phyloP scores from a whole-genome alignment of 1,284 basidiomycete species.

The Melampsora americana region DNA sequence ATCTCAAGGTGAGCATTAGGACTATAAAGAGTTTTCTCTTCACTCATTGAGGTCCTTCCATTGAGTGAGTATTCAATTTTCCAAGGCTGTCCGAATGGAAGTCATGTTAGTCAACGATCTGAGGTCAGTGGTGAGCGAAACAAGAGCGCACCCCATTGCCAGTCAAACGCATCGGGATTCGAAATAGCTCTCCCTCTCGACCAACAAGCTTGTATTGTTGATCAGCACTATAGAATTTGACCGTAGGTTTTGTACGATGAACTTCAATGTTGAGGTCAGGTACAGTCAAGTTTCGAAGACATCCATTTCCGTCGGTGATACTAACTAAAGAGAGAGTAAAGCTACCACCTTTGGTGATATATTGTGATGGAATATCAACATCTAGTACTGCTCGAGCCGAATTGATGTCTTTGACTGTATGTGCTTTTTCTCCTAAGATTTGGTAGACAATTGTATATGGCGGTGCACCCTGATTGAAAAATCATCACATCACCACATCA shows the following conservation, averaged over 20 bases:
- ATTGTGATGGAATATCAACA: constrained; percentile 35
- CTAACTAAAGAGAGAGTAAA: constrained; percentile 54
- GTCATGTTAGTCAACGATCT: background rate
- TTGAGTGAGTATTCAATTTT: constrained; percentile 23
- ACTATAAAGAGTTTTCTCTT: constrained; percentile 8
- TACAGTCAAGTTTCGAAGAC: constrained; percentile 71
- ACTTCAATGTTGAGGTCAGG: constrained; percentile 83
- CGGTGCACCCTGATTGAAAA: constrained; percentile 29
- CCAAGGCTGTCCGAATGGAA: constrained; percentile 22
- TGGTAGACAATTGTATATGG: constrained; percentile 42
- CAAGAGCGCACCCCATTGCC: constrained; percentile 69
- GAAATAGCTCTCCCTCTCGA: constrained; percentile 71
- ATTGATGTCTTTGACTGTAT: constrained; percentile 25
- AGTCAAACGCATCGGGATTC: constrained; percentile 74
- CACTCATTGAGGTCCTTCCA: constrained; percentile 8
- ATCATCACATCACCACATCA: constrained; percentile 8
- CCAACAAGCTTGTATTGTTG: constrained; percentile 64
- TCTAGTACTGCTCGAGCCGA: constrained; percentile 22
- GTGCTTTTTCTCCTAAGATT: constrained; percentile 36
- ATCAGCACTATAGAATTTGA: constrained; percentile 70
- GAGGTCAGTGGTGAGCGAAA: background rate
- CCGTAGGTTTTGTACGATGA: constrained; percentile 80
- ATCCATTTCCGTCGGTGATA: constrained; percentile 83
- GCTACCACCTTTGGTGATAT: constrained; percentile 30
- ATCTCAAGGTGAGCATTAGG: constrained; percentile 37